These are phyloP conservation scores for Aspergillus sojae DNA, from an alignment of 2,329 filamentous ascomycete species.

Conservation along the genomic window DNA sequence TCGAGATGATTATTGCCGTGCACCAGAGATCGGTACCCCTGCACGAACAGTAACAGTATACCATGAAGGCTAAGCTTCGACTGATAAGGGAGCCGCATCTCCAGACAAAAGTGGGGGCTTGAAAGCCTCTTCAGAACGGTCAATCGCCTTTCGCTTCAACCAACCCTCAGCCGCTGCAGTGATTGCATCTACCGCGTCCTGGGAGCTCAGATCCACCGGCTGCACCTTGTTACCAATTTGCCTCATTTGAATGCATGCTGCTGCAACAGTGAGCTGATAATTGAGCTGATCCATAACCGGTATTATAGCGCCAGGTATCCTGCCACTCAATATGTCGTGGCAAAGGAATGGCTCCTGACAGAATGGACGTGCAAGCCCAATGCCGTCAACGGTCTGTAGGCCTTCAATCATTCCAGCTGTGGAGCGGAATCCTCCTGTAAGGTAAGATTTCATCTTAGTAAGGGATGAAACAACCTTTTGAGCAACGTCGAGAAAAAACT, in stretches of 20 bases:
- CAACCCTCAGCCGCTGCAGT: no score
- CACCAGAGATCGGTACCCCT: no score
- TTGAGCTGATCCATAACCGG: conserved; percentile 53
- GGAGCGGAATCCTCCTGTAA: conserved; percentile 62
- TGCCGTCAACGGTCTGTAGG: conserved; percentile 59
- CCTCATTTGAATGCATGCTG: conserved; percentile 55
- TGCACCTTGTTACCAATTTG: conserved; percentile 57
- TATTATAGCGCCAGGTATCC: conserved; percentile 53
- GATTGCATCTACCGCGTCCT: no score
- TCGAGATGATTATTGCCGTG: no score
- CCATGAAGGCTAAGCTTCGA: no score
- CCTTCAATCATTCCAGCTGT: conserved; percentile 60
- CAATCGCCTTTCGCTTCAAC: no score
- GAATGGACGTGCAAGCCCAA: conserved; percentile 60
- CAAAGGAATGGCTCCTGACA: conserved; percentile 51
- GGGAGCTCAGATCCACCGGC: conserved; percentile 53
- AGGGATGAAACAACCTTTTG: conserved; percentile 54
- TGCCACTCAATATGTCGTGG: conserved; percentile 33
- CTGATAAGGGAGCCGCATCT: no score
- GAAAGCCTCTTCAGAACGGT: no score
- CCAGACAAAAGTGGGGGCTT: no score
- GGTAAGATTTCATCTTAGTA: conserved; percentile 58
- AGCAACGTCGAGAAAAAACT: conserved; percentile 64
- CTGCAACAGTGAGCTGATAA: conserved; percentile 52
- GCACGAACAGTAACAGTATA: no score